Evolutionary conservation across 805 yeast genomes (phyloP), one percentile per base, ranked within the genome.

Genomic region (Starmerella geochares): DNA sequence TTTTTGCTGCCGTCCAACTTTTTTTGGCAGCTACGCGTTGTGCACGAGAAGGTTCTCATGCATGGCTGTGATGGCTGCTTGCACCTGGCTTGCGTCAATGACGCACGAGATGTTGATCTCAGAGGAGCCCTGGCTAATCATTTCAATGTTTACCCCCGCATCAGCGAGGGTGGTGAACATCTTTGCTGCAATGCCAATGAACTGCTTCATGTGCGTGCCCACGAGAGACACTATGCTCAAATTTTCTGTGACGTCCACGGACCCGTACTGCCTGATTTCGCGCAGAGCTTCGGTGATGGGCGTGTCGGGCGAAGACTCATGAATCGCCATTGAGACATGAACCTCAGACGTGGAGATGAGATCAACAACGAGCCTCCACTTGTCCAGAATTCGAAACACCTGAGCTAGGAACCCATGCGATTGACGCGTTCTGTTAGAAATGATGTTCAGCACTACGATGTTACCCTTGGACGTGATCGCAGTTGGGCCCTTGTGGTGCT

Each of bases 81-180:
- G 69, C 13, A 94, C 80, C 62, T 92, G 92, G 49, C 71, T 69
- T 57, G 84, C 86, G 56, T 83, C 84, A 54, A 92, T 86, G 47
- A 92, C 98, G 56, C 96, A 94, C 29, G 95, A 84, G 47, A 92
- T 92, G 66, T 92, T 92, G 62, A 92, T 92, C 69, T 92, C 98
- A 62, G 90, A 90, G 17, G 97, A 96, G 60, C 98, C 98, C 74
- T 92, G 98, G 51, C 87, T 78, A 68, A 92, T 92, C 98, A 92
- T 92, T 68, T 92, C 98, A 59, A 92, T 86, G 68, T 92, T 92
- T 63, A 92, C 83, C 41, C 78, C 77, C 61, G 90, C 94, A 62
- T 85, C 88, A 7, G 97, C 96, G 58, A 92, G 72, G 1, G 94
- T 86, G 59, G 87, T 80, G 71, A 92, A 92, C 95, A 90, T 90